A percentile compares a stretch with the other conserved stretches of the same genome.
These are phyloP conservation scores for Candida ascalaphidarum DNA, from an alignment of 805 yeast species.

Conservation along the genomic window DNA sequence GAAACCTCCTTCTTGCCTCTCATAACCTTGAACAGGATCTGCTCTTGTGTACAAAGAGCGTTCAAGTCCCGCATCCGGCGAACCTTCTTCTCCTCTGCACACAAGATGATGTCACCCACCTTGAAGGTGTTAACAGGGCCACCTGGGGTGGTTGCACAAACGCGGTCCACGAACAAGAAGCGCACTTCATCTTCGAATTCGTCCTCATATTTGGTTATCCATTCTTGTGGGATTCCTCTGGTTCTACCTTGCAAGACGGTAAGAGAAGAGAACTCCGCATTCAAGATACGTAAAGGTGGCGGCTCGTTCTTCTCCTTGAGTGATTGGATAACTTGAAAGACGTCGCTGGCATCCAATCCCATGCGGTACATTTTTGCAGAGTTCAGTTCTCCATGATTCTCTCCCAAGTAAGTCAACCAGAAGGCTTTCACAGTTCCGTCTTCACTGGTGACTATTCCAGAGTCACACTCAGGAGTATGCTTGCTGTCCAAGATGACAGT, in stretches of 20 bases:
- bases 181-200: constrained; percentile 60
- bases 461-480: constrained; percentile 61
- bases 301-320: constrained; percentile 47
- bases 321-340: constrained; percentile 46
- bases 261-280: constrained; percentile 67
- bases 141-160: constrained; percentile 38
- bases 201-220: constrained; percentile 65
- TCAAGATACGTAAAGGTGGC: constrained; percentile 51
- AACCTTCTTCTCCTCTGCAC: constrained; percentile 58
- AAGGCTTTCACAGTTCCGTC: constrained; percentile 78
- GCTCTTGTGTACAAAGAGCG: constrained; percentile 33
- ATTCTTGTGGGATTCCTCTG: constrained; percentile 79
- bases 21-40: constrained; percentile 53
- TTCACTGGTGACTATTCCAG: constrained; percentile 70
- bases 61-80: constrained; percentile 62
- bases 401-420: constrained; percentile 83
- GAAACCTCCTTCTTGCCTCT: constrained; percentile 61
- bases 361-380: constrained; percentile 59
- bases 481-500: constrained; percentile 68
- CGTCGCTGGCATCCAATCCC: constrained; percentile 70
- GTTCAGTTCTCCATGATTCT: constrained; percentile 40
- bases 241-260: constrained; percentile 70
- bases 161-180: constrained; percentile 62
- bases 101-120: constrained; percentile 71
- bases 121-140: constrained; percentile 26